A percentile compares a stretch with the other conserved stretches of the same genome.
Evolutionary conservation across 1,139 yeast species (phyloP).

Genomic region (Candida pseudocylindracea): DNA sequence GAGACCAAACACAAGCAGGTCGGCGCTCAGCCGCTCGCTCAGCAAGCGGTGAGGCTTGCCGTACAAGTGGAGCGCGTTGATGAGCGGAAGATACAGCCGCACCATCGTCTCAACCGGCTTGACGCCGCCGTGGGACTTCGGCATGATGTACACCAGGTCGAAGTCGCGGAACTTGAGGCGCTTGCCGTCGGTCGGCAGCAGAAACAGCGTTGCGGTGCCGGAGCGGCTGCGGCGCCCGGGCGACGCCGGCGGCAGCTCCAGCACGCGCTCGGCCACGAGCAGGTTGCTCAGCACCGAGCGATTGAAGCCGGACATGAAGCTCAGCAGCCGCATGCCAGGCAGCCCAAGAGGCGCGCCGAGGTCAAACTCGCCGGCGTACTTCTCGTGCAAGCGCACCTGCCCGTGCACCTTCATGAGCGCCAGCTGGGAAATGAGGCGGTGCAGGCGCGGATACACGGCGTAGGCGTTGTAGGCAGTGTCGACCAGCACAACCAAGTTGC

Average conservation of each 20-base stretch:
- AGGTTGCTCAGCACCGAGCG: conserved; percentile 1
- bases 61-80: conserved; percentile 29
- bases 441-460: conserved; percentile 32
- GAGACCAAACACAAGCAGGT: conserved; percentile 27
- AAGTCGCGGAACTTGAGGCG: conserved; percentile 11
- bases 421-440: conserved; percentile 27
- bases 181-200: conserved; percentile 9
- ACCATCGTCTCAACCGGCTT: conserved; percentile 34
- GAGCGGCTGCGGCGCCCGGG: not conserved
- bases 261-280: not conserved
- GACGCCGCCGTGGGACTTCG: conserved; percentile 32
- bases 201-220: conserved; percentile 1
- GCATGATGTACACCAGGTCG: conserved; percentile 24
- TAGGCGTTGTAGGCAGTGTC: conserved; percentile 17
- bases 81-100: conserved; percentile 25
- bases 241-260: conserved; percentile 1
- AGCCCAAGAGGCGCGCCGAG: conserved; percentile 1
- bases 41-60: conserved; percentile 29
- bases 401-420: conserved; percentile 29
- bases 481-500: conserved; percentile 22
- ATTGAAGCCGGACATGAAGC: conserved; percentile 1
- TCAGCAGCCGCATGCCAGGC: conserved; percentile 1
- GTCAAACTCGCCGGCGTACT: conserved; percentile 10
- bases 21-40: conserved; percentile 20
- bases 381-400: conserved; percentile 21